These are phyloP conservation scores for Cinnamomum micranthum DNA, from an alignment of 164 flowering plant species.

Conservation along the genomic window DNA sequence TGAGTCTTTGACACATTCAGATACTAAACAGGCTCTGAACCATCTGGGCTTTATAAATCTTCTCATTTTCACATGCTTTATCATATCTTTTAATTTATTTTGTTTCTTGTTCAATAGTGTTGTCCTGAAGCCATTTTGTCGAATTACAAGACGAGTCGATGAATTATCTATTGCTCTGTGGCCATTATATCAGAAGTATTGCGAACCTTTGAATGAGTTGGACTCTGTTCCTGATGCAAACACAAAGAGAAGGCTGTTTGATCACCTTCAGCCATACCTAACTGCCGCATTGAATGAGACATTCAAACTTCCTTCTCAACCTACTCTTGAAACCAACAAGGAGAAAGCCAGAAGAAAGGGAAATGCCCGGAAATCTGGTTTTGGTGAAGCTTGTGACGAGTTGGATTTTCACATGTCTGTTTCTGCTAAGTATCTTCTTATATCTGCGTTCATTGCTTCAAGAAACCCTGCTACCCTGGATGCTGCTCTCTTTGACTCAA, in stretches of 20 bases:
- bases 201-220: constrained; percentile 63
- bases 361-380: constrained; percentile 26
- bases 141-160: constrained; percentile 71
- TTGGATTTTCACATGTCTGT: constrained; percentile 78
- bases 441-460: constrained; percentile 96
- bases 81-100: constrained; percentile 1
- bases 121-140: constrained; percentile 66
- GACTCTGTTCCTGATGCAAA: constrained; percentile 49
- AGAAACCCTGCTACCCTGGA: constrained; percentile 98
- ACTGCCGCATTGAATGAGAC: constrained; percentile 55
- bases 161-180: constrained; percentile 59
- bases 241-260: constrained; percentile 64
- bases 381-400: constrained; percentile 32
- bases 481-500: constrained; percentile 90
- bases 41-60: background rate
- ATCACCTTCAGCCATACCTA: constrained; percentile 60
- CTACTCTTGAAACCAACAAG: constrained; percentile 28
- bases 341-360: constrained; percentile 31
- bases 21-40: background rate
- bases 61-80: background rate
- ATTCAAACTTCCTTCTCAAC: constrained; percentile 41
- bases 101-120: constrained; percentile 42
- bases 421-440: constrained; percentile 92
- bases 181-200: constrained; percentile 56
- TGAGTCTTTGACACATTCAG: background rate